These are phyloP conservation scores for Laguncularia racemosa DNA, from an alignment of 345 rosid species.

Conservation along the genomic window DNA sequence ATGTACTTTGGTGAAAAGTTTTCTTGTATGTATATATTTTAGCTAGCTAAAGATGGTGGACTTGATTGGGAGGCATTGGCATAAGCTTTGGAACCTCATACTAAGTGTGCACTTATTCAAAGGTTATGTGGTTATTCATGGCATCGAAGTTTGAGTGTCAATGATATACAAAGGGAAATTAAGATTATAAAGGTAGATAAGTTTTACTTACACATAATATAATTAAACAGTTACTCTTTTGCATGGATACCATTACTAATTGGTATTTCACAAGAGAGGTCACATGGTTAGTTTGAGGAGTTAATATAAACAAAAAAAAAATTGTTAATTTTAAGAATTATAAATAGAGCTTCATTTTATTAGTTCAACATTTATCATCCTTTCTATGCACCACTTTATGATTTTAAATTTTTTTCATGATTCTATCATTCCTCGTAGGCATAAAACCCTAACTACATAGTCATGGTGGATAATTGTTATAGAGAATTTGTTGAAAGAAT, in stretches of 20 bases:
- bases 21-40: slow-evolving; percentile 11
- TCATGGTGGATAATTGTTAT: slow-evolving; percentile 66
- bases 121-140: slow-evolving; percentile 65
- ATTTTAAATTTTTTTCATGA: not conserved
- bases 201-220: not conserved
- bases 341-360: not conserved
- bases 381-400: not conserved
- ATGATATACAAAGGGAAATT: slow-evolving; percentile 50
- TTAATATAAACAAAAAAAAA: no score
- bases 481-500: slow-evolving; percentile 57
- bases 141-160: slow-evolving; percentile 50
- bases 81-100: slow-evolving; percentile 33
- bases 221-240: not conserved
- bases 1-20: slow-evolving; percentile 2
- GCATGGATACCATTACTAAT: not conserved
- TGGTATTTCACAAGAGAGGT: not conserved
- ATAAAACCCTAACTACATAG: slow-evolving; percentile 51
- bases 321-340: no score
- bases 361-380: not conserved
- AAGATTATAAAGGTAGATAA: slow-evolving; percentile 47
- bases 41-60: slow-evolving; percentile 51
- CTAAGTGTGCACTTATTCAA: slow-evolving; percentile 57
- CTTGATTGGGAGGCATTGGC: slow-evolving; percentile 44
- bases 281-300: not conserved
- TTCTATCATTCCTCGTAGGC: slow-evolving; percentile 21